phyloP scores from a whole-genome alignment of 31 red algal genomes.

The Odonthalia washingtoniensis region DNA sequence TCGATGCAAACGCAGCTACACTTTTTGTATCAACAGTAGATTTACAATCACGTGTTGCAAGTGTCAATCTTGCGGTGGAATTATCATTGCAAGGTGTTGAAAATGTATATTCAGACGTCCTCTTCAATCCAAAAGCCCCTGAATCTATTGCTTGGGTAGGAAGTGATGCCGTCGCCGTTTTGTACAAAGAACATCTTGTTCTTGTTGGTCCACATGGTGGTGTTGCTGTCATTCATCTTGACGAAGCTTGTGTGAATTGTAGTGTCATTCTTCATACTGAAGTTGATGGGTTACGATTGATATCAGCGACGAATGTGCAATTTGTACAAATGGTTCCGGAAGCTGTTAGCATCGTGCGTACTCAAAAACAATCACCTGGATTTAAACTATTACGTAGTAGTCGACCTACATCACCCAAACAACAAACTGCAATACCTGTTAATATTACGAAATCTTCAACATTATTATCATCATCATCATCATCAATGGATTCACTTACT shows the following conservation, averaged over 20 bases:
- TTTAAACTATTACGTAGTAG: conserved; percentile 58
- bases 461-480: not conserved
- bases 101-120: conserved; percentile 51
- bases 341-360: conserved; percentile 46
- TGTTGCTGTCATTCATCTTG: conserved; percentile 48
- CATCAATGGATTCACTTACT: conserved; percentile 28
- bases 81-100: conserved; percentile 48
- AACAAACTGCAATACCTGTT: not conserved
- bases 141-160: conserved; percentile 76
- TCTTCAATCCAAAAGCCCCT: conserved; percentile 52
- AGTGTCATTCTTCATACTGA: conserved; percentile 58
- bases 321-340: conserved; percentile 83
- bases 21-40: conserved; percentile 53
- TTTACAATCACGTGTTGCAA: conserved; percentile 42
- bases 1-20: conserved; percentile 45
- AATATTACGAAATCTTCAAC: not conserved
- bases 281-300: conserved; percentile 65
- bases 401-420: too few relatives aligned
- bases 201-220: conserved; percentile 74
- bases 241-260: conserved; percentile 10
- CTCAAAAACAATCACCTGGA: conserved; percentile 49
- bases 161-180: conserved; percentile 70
- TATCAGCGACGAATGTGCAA: conserved; percentile 32
- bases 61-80: conserved; percentile 59
- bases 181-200: too few relatives aligned